Conservation (phyloP, 192 early-diverging fungal genomes). For the Backusella tuberculispora region DNA sequence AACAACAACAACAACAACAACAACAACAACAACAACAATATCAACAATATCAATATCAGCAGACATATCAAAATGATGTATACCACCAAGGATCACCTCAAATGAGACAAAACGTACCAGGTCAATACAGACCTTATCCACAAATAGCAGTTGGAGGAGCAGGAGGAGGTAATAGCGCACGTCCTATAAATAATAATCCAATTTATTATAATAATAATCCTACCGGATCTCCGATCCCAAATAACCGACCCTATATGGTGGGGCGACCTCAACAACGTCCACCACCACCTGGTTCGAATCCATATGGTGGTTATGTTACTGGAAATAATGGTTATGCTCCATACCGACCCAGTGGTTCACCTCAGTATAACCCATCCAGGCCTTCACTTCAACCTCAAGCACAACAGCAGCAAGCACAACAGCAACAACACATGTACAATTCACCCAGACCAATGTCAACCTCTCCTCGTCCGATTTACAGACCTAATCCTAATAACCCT, state of each 20-base stretch:
- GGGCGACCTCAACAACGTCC: background rate
- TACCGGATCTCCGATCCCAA: conserved; percentile 14
- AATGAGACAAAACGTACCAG: background rate
- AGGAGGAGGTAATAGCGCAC: background rate
- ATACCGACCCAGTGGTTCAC: background rate
- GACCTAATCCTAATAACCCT: background rate
- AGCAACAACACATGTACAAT: background rate
- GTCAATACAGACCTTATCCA: conserved; percentile 20
- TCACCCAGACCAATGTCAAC: conserved; percentile 3
- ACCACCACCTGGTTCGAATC: background rate
- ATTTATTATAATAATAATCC: conserved; percentile 10
- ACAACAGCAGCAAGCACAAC: background rate
- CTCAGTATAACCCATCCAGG: background rate
- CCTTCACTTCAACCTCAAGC: background rate
- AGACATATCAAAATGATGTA: background rate
- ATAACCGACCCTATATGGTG: background rate
- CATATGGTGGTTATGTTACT: background rate
- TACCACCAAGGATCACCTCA: background rate
- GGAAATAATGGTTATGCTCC: background rate
- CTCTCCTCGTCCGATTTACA: background rate
- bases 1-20: background rate
- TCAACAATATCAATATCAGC: background rate
- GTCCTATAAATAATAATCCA: conserved; percentile 20
- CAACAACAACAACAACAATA: background rate
- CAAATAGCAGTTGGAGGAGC: background rate